phyloP scores from a whole-genome alignment of 345 rosid species.

The Syzygium grande region DNA sequence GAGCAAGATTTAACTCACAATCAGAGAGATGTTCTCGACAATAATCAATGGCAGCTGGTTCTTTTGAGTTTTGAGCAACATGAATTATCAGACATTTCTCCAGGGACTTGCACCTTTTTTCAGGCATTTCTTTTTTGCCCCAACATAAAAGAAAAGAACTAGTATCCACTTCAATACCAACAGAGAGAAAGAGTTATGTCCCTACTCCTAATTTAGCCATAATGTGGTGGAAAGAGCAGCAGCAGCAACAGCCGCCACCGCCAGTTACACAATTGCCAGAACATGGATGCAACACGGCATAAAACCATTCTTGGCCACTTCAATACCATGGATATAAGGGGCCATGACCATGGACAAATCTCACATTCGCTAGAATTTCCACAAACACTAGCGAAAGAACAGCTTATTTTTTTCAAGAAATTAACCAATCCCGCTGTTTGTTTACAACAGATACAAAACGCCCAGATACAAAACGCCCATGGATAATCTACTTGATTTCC shows the following conservation, averaged over 20 bases:
- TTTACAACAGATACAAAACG: background rate
- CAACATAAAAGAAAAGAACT: background rate
- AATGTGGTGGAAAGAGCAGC: background rate
- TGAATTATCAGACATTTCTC: background rate
- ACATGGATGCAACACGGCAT: background rate
- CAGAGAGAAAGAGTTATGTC: background rate
- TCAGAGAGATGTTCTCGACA: background rate
- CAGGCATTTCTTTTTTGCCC: background rate
- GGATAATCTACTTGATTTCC: background rate
- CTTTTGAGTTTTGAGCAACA: background rate
- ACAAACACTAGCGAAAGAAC: background rate
- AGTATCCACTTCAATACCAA: background rate
- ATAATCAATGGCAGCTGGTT: background rate
- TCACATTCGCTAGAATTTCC: background rate
- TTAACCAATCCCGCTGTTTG: background rate
- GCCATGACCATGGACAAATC: background rate
- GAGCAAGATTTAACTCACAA: background rate
- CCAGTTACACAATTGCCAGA: background rate
- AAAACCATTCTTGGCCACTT: background rate
- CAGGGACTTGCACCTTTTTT: background rate
- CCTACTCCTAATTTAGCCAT: background rate
- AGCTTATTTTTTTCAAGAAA: background rate
- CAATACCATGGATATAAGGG: background rate
- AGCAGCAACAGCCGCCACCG: accelerated
- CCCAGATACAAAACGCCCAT: background rate